Evolutionary conservation across 148 eudicot species (phyloP), one percentile per base, ranked within the genome.

Genomic region (Chenopodium berlandieri): DNA sequence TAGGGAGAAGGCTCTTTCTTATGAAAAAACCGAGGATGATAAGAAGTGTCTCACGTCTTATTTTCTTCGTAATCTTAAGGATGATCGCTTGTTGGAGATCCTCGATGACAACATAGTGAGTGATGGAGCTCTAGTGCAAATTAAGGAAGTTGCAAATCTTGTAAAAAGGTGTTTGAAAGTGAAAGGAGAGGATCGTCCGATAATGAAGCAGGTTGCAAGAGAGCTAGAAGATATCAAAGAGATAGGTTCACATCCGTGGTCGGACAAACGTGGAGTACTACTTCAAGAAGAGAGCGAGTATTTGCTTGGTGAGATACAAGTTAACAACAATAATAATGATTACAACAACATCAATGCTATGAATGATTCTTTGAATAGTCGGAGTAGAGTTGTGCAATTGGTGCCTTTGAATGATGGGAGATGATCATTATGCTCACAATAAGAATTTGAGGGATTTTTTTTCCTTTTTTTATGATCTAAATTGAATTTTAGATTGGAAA

Each of bases 61-160:
- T 32, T 83, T 83, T 44, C 79, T 78, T 23, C 7, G 31, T 4
- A 83, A 83, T 30, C 64, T 83, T 19, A 78, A 83, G 23, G 81
- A 83, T 8, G 78, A 66, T 4, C 44, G 47, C 0, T 64, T 83
- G 69, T 9, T n/a, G 4, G 78, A 78, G 27, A 83, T 83, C 16
- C 32, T 83, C 9, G 85, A 83, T 30, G 50, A 52, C n/a, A 50
- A 37, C 22, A 77, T 83, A 2, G 4, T 0, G 34, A 48, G 56
- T 50, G 56, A 50, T 1, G 73, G 10, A 73, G 34, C 20, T 1
- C 8, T 54, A 14, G 75, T 37, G 11, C 85, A 83, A 54, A 2
- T 78, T 0, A 73, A n/a, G 69, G 67, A 83, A 73, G 85, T 78
- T 20, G 81, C 81, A 1, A 20, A 54, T 71, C 75, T 79, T 16